These are phyloP conservation scores for Phytophthora pluvialis DNA, from an alignment of 352 stramenopile genomes.

Conservation along the genomic window DNA sequence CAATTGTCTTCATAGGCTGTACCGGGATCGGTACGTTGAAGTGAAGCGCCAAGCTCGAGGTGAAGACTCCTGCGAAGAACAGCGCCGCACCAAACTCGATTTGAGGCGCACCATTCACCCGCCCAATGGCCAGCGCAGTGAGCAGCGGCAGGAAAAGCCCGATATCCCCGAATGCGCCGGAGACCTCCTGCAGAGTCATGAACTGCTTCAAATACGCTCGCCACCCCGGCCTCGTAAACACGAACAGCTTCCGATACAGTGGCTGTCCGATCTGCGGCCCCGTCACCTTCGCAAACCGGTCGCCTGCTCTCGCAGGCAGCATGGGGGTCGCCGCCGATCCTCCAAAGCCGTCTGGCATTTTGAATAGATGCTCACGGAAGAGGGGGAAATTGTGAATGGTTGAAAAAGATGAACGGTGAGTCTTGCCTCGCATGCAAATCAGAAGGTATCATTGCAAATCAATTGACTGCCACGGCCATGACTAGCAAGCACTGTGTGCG, in stretches of 20 bases:
- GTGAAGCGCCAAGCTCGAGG: slow-evolving; percentile 79
- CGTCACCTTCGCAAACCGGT: slow-evolving; percentile 50
- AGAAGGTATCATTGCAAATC: slow-evolving; percentile 19
- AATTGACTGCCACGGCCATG: not conserved
- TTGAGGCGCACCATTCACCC: slow-evolving; percentile 66
- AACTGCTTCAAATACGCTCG: slow-evolving; percentile 66
- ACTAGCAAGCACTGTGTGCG: not conserved
- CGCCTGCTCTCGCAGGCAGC: slow-evolving; percentile 33
- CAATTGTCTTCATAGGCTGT: slow-evolving; percentile 96
- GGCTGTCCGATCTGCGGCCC: slow-evolving; percentile 56
- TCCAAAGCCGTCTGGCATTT: slow-evolving; percentile 24
- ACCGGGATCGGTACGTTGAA: slow-evolving; percentile 95
- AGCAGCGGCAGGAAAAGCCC: slow-evolving; percentile 94
- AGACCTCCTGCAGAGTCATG: slow-evolving; percentile 81
- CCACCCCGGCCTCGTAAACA: slow-evolving; percentile 65
- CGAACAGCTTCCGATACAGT: slow-evolving; percentile 57
- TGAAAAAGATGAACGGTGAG: slow-evolving; percentile 3
- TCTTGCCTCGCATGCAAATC: slow-evolving; percentile 25
- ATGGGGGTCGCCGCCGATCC: slow-evolving; percentile 34
- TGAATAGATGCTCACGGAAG: not conserved
- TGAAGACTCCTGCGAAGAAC: slow-evolving; percentile 93
- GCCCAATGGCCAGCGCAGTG: slow-evolving; percentile 87
- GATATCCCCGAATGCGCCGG: slow-evolving; percentile 93
- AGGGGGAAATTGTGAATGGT: slow-evolving; percentile 15
- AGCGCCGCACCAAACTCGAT: slow-evolving; percentile 91